phyloP scores from a whole-genome alignment of 495 filamentous ascomycete genomes.

The Xylaria curta region DNA sequence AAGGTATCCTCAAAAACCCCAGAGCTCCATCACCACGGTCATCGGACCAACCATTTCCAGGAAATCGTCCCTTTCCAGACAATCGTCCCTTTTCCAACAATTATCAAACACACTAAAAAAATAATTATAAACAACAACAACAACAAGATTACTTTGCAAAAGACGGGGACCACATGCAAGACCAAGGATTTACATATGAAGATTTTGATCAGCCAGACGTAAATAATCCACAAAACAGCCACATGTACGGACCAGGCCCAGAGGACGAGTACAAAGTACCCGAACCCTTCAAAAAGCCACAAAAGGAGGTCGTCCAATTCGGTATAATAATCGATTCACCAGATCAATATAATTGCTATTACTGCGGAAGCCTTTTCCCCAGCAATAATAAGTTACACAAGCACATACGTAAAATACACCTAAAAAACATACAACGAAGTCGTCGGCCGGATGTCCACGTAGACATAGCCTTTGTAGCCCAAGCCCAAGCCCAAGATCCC shows the following conservation, averaged over 20 bases:
- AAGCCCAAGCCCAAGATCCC: too few species aligned
- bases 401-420: background rate
- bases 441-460: background rate
- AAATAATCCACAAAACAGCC: background rate
- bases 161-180: background rate
- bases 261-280: background rate
- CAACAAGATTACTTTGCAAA: background rate
- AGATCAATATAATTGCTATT: background rate
- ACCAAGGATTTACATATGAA: background rate
- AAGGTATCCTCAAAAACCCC: background rate
- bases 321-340: background rate
- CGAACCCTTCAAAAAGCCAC: background rate
- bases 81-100: too few species aligned
- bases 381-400: background rate
- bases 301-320: background rate
- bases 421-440: background rate
- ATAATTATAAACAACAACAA: background rate
- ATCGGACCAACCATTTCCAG: too few species aligned
- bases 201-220: background rate
- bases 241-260: background rate
- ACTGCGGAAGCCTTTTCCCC: background rate
- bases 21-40: too few species aligned
- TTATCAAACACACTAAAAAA: background rate
- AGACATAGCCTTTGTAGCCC: background rate
- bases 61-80: too few species aligned